Base-by-base conservation (phyloP, 2,329 filamentous ascomycete species). In the Orbilia quercus region DNA sequence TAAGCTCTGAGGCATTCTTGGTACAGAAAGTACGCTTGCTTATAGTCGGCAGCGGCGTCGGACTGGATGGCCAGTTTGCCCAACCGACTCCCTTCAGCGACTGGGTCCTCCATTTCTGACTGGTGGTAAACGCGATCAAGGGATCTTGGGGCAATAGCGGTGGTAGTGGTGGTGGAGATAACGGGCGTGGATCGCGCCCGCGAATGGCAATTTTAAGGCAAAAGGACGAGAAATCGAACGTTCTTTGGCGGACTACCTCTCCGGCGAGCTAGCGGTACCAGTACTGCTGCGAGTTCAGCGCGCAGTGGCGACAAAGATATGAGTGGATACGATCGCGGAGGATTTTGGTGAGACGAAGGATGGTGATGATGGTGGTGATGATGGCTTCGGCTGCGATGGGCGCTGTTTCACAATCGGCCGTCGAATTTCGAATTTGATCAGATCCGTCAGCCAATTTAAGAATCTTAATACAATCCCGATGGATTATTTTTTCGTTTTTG, bases 11-110 rank as follows among this genome's bases (percentile, higher is more conserved):
- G 59, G 50, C 67, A 72, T 20, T 72, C 67, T 16, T 72, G 67
- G 47, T 72, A 72, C 23, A 72, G 28, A n/a, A 47, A 51, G 44
- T 72, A 72, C 44, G 67, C 67, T 18, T 72, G 59, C 45, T 72
- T 72, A 53, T 72, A 72, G 54, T 72, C 59, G 53, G 47, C 67
- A 28, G 51, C 53, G 47, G 45, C 67, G 42, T 72, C 67, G 38
- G 67, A 54, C 47, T 72, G 67, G 31, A 72, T 72, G 59, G 67
- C 67, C 67, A 72, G 38, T 53, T 72, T 72, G 59, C 67, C 67
- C 25, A 72, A 53, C 53, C 67, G 67, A 38, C 67, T 72, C n/a
- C 67, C 67, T 40, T 72, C 67, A 47, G 53, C 67, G 45, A 72
- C 59, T 38, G 67, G 31, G 23, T 72, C 67, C 38, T 65, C 67